phyloP scores from a whole-genome alignment of 768 basidiomycete species.

The Ramaria rubella region DNA sequence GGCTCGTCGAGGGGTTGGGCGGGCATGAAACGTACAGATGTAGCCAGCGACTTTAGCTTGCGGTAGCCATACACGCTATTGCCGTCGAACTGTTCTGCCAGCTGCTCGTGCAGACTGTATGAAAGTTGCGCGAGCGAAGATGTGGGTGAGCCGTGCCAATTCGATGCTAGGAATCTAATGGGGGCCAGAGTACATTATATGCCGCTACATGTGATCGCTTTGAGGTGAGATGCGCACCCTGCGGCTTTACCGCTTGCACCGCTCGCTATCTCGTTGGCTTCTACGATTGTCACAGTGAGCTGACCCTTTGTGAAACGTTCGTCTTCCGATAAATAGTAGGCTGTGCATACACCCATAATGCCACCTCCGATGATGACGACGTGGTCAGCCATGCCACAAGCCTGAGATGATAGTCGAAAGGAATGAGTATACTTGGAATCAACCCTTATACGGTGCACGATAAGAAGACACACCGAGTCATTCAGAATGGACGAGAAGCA shows the following conservation, averaged over 20 bases:
- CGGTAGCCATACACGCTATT: constrained; percentile 35
- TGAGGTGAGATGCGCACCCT: background rate
- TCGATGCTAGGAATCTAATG: constrained; percentile 40
- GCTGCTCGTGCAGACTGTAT: constrained; percentile 32
- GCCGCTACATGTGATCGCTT: constrained; percentile 25
- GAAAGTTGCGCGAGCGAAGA: constrained; percentile 29
- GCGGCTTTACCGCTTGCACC: constrained; percentile 9
- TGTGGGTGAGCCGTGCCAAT: constrained; percentile 29
- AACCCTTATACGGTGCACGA: too few relatives aligned
- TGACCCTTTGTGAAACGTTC: constrained; percentile 24
- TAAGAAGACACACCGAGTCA: too few relatives aligned
- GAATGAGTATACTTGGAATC: too few relatives aligned
- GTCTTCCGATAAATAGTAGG: constrained; percentile 33
- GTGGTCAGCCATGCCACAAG: constrained; percentile 8
- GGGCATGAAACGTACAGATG: constrained; percentile 19
- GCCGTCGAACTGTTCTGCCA: constrained; percentile 34
- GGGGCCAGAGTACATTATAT: constrained; percentile 26
- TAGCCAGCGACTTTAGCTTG: constrained; percentile 24
- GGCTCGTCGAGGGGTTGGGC: constrained; percentile 10
- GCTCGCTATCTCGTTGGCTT: constrained; percentile 8
- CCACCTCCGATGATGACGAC: constrained; percentile 42
- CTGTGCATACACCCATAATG: constrained; percentile 40
- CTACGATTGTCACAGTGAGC: constrained; percentile 23
- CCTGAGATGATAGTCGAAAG: too few relatives aligned
- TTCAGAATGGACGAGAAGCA: too few relatives aligned